Percentiles rank a stretch among this genome's conserved stretches.
Conservation (phyloP, 1,284 basidiomycete species). For the Trichosporon sp. region DNA sequence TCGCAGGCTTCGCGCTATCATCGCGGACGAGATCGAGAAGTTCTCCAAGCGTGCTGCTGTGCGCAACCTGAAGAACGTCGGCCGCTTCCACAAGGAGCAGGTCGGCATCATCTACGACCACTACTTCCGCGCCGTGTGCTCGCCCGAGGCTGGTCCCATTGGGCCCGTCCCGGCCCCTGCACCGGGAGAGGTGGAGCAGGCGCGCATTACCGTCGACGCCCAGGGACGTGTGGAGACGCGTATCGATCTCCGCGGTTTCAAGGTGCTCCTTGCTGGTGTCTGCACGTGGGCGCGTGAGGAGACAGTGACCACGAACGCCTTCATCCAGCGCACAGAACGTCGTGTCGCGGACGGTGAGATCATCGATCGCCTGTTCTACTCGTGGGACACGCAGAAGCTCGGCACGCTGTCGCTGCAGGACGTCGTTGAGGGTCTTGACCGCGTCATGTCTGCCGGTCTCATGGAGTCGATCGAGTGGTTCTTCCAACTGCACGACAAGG, state of each 20-base stretch:
- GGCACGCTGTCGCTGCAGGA: conserved; percentile 89
- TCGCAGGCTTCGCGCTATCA: conserved; percentile 81
- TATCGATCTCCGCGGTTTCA: conserved; percentile 85
- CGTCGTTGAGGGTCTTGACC: conserved; percentile 82
- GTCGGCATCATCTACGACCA: conserved; percentile 89
- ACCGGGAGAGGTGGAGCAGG: conserved; percentile 48
- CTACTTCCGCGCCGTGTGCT: conserved; percentile 80
- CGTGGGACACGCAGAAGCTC: conserved; percentile 79
- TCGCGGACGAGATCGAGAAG: conserved; percentile 89
- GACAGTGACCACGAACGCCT: conserved; percentile 86
- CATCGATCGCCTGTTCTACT: conserved; percentile 72
- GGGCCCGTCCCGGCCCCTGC: conserved; percentile 26
- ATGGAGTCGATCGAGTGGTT: conserved; percentile 99
- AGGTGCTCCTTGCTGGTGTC: conserved; percentile 84
- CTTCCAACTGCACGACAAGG: conserved; percentile 93
- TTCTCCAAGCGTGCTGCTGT: conserved; percentile 95
- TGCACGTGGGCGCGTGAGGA: conserved; percentile 97
- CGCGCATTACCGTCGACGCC: conserved; percentile 52
- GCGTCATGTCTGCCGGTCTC: conserved; percentile 91
- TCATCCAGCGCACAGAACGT: conserved; percentile 67
- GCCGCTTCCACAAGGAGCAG: conserved; percentile 84
- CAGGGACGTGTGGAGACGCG: conserved; percentile 82
- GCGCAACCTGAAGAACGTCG: conserved; percentile 80
- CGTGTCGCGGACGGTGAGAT: conserved; percentile 59
- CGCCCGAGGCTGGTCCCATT: conserved; percentile 44